A percentile compares a stretch with the other conserved stretches of the same genome.
Evolutionary conservation across 805 yeast species (phyloP).

Genomic region (Candida nitratophila): DNA sequence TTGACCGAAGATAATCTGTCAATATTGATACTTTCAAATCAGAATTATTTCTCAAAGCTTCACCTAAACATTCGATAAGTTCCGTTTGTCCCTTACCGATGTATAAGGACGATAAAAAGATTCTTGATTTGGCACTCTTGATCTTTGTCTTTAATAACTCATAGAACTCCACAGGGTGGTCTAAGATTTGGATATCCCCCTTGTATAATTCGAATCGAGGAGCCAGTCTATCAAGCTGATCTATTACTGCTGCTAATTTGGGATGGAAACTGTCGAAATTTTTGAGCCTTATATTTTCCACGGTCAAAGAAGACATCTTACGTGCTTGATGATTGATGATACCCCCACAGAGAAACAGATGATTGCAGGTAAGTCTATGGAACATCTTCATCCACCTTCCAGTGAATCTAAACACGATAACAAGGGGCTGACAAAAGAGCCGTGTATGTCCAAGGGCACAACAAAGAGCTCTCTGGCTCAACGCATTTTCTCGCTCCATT

Average conservation of each 20-base stretch:
- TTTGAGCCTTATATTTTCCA: constrained; percentile 4
- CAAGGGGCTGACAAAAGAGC: too few species aligned
- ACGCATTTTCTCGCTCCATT: too few species aligned
- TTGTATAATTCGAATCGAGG: constrained; percentile 58
- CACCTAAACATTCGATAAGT: constrained; percentile 52
- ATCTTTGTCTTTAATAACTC: constrained; percentile 56
- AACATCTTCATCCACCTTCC: not conserved
- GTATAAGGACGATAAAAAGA: constrained; percentile 81
- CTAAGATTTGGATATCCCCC: constrained; percentile 54
- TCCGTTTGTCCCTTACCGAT: constrained; percentile 81
- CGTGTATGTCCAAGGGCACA: too few species aligned
- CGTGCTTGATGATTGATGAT: not conserved
- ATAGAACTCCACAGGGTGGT: constrained; percentile 71
- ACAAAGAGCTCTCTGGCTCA: too few species aligned
- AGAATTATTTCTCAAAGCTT: constrained; percentile 53
- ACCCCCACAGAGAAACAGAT: not conserved
- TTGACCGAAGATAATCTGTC: constrained; percentile 85
- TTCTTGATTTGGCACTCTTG: constrained; percentile 47
- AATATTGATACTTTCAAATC: constrained; percentile 63
- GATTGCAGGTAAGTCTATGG: not conserved
- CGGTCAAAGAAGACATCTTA: not conserved
- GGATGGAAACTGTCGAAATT: constrained; percentile 22
- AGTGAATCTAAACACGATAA: too few species aligned
- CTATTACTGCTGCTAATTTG: constrained; percentile 20
- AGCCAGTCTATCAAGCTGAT: constrained; percentile 53